phyloP scores from a whole-genome alignment of 495 filamentous ascomycete species.

The Cercophora samala region DNA sequence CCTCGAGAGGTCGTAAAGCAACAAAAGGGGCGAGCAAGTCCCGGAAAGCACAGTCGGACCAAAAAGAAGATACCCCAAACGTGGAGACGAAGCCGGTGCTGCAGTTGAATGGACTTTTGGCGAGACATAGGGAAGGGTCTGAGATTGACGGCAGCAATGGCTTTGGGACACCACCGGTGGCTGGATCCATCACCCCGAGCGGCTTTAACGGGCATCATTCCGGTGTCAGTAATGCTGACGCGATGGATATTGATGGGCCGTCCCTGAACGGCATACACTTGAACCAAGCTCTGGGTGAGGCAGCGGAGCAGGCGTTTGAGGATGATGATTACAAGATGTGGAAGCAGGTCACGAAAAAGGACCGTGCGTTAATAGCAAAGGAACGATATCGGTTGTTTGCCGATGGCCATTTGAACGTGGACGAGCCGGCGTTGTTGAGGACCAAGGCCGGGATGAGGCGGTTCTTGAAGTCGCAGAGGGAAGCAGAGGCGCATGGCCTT shows the following conservation, averaged over 20 bases:
- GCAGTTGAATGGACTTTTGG: conserved; percentile 52
- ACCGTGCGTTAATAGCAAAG: conserved; percentile 79
- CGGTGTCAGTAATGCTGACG: conserved; percentile 68
- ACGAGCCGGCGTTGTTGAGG: conserved; percentile 81
- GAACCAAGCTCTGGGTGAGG: conserved; percentile 49
- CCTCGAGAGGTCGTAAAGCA: conserved; percentile 87
- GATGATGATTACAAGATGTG: conserved; percentile 94
- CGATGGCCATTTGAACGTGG: conserved; percentile 75
- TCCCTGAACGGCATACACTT: conserved; percentile 59
- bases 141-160: conserved; percentile 71
- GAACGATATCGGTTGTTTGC: conserved; percentile 79
- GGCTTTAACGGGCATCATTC: conserved; percentile 64
- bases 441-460: conserved; percentile 64
- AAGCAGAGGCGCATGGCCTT: conserved; percentile 46
- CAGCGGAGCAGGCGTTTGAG: conserved; percentile 55
- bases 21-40: conserved; percentile 68
- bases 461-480: conserved; percentile 72
- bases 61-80: conserved; percentile 77
- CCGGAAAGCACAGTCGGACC: conserved; percentile 70
- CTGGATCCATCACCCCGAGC: conserved; percentile 70
- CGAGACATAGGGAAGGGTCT: conserved; percentile 49
- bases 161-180: conserved; percentile 76
- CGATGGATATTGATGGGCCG: conserved; percentile 76
- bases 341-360: conserved; percentile 98
- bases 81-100: conserved; percentile 58